Evolutionary conservation across 1,284 basidiomycete species (phyloP).

Genomic region (Cronartium ribicola): DNA sequence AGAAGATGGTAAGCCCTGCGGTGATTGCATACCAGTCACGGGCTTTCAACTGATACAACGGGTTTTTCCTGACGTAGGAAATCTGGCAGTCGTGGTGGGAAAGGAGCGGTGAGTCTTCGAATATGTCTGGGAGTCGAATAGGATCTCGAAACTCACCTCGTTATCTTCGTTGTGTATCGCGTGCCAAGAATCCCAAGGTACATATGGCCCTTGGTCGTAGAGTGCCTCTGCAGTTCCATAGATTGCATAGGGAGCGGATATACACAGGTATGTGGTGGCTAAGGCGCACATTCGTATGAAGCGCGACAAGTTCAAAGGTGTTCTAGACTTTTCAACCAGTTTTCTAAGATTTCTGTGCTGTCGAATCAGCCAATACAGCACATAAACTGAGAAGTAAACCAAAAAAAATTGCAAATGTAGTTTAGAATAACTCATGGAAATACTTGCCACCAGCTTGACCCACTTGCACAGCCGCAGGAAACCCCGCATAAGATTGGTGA

Average conservation of each 20-base stretch:
- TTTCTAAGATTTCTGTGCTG: conserved; percentile 21
- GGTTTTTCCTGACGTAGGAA: conserved; percentile 15
- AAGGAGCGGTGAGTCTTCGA: neutral
- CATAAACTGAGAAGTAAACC: conserved; percentile 6
- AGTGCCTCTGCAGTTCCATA: conserved; percentile 11
- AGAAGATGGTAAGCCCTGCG: conserved; percentile 23
- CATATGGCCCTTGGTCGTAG: conserved; percentile 16
- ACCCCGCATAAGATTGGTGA: conserved; percentile 29
- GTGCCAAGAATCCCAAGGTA: conserved; percentile 34
- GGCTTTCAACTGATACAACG: conserved; percentile 15
- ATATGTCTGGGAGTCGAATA: neutral
- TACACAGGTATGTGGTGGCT: conserved; percentile 23
- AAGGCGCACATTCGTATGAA: conserved; percentile 34
- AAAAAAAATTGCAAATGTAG: neutral
- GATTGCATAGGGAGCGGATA: conserved; percentile 27
- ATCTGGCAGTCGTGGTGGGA: neutral
- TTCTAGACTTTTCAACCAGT: conserved; percentile 15
- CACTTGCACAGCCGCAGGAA: conserved; percentile 29
- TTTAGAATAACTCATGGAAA: neutral
- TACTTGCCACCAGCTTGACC: neutral
- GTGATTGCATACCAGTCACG: conserved; percentile 18
- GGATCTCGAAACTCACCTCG: neutral
- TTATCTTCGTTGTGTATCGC: conserved; percentile 27
- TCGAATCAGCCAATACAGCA: conserved; percentile 34
- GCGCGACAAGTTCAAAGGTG: conserved; percentile 21